These are phyloP conservation scores for Acanthochlamys bracteata DNA, from an alignment of 106 monocot species.

Conservation along the genomic window DNA sequence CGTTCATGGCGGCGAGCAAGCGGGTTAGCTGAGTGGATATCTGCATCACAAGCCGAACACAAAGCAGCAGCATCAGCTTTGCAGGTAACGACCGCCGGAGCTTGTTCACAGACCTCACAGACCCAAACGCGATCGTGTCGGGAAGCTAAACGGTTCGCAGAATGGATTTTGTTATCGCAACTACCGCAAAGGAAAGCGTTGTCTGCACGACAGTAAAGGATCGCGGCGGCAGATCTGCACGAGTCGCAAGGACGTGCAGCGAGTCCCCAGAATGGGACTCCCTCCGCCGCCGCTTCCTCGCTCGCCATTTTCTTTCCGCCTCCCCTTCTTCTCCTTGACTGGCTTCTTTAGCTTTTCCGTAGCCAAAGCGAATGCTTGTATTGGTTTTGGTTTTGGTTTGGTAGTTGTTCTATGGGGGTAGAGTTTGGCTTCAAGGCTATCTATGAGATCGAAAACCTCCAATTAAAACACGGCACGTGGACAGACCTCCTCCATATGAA, in stretches of 20 bases:
- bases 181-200: conserved; percentile 32
- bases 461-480: not conserved
- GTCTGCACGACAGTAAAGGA: conserved; percentile 42
- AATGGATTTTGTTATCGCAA: conserved; percentile 29
- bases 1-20: conserved; percentile 29
- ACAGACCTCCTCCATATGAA: not conserved
- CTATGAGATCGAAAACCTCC: not conserved
- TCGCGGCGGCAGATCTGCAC: conserved; percentile 19
- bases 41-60: conserved; percentile 10
- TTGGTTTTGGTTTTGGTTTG: not conserved
- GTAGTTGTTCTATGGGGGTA: not conserved
- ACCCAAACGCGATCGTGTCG: conserved; percentile 43
- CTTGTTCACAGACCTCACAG: conserved; percentile 52
- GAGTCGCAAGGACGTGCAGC: conserved; percentile 9
- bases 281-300: not conserved
- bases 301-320: not conserved
- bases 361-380: not conserved
- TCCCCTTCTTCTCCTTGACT: not conserved
- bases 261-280: conserved; percentile 3
- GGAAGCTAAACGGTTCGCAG: conserved; percentile 38
- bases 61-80: conserved; percentile 44
- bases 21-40: conserved; percentile 6
- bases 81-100: conserved; percentile 35
- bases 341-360: not conserved
- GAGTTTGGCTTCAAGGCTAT: not conserved